Evolutionary conservation across 352 stramenopile genomes (phyloP).

Genomic region (Heterotrichella gracilis): DNA sequence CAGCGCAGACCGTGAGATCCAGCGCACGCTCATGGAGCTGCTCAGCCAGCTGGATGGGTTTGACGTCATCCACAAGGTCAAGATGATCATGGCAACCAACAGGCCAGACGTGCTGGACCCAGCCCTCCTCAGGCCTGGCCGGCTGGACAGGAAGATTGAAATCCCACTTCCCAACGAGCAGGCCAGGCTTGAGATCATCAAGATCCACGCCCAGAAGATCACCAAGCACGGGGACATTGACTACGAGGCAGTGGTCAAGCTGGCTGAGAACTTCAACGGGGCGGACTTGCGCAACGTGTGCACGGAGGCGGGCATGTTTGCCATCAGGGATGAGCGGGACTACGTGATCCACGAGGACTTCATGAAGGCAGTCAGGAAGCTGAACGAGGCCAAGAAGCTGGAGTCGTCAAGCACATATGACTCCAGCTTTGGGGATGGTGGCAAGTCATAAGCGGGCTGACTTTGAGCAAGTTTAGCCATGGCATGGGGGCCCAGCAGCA

Average conservation of each 20-base stretch:
- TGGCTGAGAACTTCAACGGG: slow-evolving; percentile 94
- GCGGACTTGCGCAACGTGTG: slow-evolving; percentile 97
- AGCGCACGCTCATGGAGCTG: slow-evolving; percentile 95
- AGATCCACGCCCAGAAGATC: slow-evolving; percentile 88
- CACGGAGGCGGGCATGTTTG: slow-evolving; percentile 74
- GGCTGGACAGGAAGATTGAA: slow-evolving; percentile 96
- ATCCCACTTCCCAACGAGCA: slow-evolving; percentile 94
- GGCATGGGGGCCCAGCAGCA: too few species aligned
- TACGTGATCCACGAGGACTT: slow-evolving; percentile 99
- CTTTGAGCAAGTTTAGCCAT: too few species aligned
- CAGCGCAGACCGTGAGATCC: slow-evolving; percentile 73
- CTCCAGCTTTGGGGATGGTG: too few species aligned
- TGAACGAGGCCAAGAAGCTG: slow-evolving; percentile 95
- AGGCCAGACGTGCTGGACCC: slow-evolving; percentile 92
- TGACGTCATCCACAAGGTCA: slow-evolving; percentile 74
- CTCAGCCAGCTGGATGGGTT: slow-evolving; percentile 99
- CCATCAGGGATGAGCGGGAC: slow-evolving; percentile 80
- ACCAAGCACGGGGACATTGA: slow-evolving; percentile 95
- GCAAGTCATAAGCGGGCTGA: too few species aligned
- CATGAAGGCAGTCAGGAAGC: slow-evolving; percentile 95
- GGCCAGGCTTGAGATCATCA: slow-evolving; percentile 87
- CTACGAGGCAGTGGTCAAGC: slow-evolving; percentile 93
- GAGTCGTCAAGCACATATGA: too few species aligned
- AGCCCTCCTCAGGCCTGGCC: slow-evolving; percentile 70
- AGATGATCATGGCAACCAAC: slow-evolving; percentile 99